These are phyloP conservation scores for Penicillium mononematosum DNA, from an alignment of 495 filamentous ascomycete genomes.

Conservation along the genomic window DNA sequence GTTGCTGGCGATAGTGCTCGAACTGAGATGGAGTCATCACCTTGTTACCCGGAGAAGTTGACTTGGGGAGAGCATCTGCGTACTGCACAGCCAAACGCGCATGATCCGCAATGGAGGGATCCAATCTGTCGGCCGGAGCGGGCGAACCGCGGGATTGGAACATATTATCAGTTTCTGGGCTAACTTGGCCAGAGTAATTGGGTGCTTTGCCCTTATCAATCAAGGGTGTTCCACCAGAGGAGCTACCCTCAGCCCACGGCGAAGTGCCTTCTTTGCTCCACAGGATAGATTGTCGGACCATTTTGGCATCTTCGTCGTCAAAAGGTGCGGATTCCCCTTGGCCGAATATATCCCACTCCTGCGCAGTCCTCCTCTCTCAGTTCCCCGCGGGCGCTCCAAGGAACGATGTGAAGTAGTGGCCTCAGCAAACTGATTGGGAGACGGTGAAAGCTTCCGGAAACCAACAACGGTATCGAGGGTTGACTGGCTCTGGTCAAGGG, in stretches of 20 bases:
- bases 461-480: slow-evolving; percentile 15
- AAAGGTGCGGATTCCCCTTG: slow-evolving; percentile 43
- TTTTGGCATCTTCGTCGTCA: slow-evolving; percentile 67
- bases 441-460: slow-evolving; percentile 23
- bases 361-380: slow-evolving; percentile 44
- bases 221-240: slow-evolving; percentile 46
- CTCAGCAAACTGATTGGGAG: slow-evolving; percentile 23
- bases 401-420: slow-evolving; percentile 42
- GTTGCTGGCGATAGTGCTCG: slow-evolving; percentile 76
- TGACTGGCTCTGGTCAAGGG: slow-evolving; percentile 5
- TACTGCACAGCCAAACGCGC: slow-evolving; percentile 54
- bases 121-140: slow-evolving; percentile 43
- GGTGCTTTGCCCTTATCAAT: slow-evolving; percentile 40
- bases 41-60: slow-evolving; percentile 56
- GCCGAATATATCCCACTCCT: slow-evolving; percentile 47
- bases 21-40: slow-evolving; percentile 90
- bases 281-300: slow-evolving; percentile 61
- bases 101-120: slow-evolving; percentile 52
- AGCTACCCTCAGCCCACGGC: slow-evolving; percentile 24
- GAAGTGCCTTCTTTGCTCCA: slow-evolving; percentile 39
- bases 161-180: slow-evolving; percentile 20
- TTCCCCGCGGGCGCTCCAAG: slow-evolving; percentile 29
- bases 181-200: slow-evolving; percentile 14
- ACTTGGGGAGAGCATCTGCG: slow-evolving; percentile 41
- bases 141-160: slow-evolving; percentile 28